A percentile compares a stretch with the other conserved stretches of the same genome.
Evolutionary conservation across 495 filamentous ascomycete species (phyloP).

Genomic region (Bacidia rubella): DNA sequence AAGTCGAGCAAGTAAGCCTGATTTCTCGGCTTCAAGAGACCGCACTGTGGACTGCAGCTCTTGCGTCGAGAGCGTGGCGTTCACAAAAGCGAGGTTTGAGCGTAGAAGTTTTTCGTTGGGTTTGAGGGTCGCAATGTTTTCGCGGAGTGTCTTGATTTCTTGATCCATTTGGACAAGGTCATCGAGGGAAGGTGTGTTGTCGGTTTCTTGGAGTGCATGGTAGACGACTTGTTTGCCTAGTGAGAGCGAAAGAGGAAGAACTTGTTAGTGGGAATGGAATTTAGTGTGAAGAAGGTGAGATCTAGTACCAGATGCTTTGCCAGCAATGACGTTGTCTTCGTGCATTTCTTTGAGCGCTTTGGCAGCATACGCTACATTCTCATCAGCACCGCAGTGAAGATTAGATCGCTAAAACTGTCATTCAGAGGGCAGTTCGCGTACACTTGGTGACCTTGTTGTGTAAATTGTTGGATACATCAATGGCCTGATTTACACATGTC

Average conservation of each 20-base stretch:
- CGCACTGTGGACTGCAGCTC: slow-evolving; percentile 35
- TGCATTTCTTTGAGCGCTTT: slow-evolving; percentile 52
- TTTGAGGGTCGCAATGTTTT: slow-evolving; percentile 34
- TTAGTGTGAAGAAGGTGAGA: not conserved
- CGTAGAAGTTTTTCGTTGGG: slow-evolving; percentile 37
- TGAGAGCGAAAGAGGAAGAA: not conserved
- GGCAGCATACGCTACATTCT: slow-evolving; percentile 36
- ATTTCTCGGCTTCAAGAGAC: slow-evolving; percentile 33
- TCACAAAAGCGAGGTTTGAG: slow-evolving; percentile 33
- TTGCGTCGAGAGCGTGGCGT: slow-evolving; percentile 36
- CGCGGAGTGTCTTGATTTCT: slow-evolving; percentile 37
- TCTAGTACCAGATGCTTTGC: slow-evolving; percentile 38
- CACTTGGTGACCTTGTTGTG: slow-evolving; percentile 56
- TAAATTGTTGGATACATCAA: slow-evolving; percentile 51
- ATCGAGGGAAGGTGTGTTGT: slow-evolving; percentile 32
- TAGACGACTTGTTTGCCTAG: slow-evolving; percentile 52
- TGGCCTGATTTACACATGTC: slow-evolving; percentile 29
- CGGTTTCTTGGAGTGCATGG: slow-evolving; percentile 41
- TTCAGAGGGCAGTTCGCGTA: slow-evolving; percentile 13
- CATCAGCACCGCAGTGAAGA: slow-evolving; percentile 9
- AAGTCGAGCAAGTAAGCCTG: slow-evolving; percentile 28
- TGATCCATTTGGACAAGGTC: slow-evolving; percentile 32
- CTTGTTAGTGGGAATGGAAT: not conserved
- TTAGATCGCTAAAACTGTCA: not conserved
- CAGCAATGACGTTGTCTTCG: slow-evolving; percentile 44